Conservation (phyloP, 2,329 filamentous ascomycete species). For the Penicillium sp. region DNA sequence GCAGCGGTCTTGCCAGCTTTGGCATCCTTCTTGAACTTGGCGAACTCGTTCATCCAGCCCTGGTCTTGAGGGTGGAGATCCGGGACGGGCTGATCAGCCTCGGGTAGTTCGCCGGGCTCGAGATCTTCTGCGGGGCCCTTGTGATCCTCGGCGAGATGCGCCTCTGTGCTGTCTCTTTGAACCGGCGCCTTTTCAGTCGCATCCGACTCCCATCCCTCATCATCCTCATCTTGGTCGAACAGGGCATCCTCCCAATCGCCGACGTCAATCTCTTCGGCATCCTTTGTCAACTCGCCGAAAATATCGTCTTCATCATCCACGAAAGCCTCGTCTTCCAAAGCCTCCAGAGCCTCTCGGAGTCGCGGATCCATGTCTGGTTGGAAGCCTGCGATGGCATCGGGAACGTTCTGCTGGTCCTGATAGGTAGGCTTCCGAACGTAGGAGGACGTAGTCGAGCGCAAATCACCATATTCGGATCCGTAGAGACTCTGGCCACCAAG, state of each 20-base stretch:
- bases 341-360: constrained; percentile 83
- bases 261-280: constrained; percentile 65
- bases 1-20: constrained; percentile 43
- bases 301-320: constrained; percentile 78
- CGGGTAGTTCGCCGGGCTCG: constrained; percentile 33
- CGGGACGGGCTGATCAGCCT: constrained; percentile 36
- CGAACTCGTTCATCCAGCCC: constrained; percentile 88
- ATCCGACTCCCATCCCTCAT: constrained; percentile 93
- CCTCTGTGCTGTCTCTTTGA: constrained; percentile 30
- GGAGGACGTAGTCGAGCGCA: constrained; percentile 57
- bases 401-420: constrained; percentile 87
- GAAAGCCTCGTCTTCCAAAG: constrained; percentile 90
- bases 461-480: constrained; percentile 42
- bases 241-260: constrained; percentile 69
- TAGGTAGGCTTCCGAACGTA: constrained; percentile 74
- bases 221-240: constrained; percentile 53
- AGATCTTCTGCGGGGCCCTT: constrained; percentile 30
- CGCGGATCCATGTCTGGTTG: constrained; percentile 97
- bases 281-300: constrained; percentile 68
- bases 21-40: constrained; percentile 81
- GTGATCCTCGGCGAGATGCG: constrained; percentile 29
- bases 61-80: constrained; percentile 60
- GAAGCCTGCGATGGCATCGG: constrained; percentile 86
- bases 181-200: constrained; percentile 71
- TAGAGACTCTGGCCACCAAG: constrained; percentile 32